These are phyloP conservation scores for Cyclotella atomus DNA, from an alignment of 108 stramenopile genomes.

Conservation along the genomic window DNA sequence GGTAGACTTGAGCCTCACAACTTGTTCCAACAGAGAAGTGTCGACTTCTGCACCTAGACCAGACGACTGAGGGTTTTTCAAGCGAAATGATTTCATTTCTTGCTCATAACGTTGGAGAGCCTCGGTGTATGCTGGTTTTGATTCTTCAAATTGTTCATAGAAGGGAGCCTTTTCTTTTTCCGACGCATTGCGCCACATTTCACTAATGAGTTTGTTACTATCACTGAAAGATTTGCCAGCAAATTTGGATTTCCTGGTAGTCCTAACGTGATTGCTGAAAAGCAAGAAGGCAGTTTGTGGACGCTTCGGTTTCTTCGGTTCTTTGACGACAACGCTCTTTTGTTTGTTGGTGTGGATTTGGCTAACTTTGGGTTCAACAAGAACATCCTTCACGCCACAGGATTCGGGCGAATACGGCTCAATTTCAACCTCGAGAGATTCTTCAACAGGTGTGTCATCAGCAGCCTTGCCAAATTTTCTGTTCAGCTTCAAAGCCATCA, in stretches of 20 bases:
- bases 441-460: slow-evolving; percentile 50
- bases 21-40: slow-evolving; percentile 76
- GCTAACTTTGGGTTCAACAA: slow-evolving; percentile 21
- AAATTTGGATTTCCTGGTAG: slow-evolving; percentile 30
- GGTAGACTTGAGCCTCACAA: slow-evolving; percentile 65
- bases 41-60: slow-evolving; percentile 24
- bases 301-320: slow-evolving; percentile 57
- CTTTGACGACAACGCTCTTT: slow-evolving; percentile 7
- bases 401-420: slow-evolving; percentile 40
- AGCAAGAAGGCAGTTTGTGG: slow-evolving; percentile 50
- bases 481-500: slow-evolving; percentile 85
- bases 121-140: slow-evolving; percentile 24
- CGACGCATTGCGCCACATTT: slow-evolving; percentile 51
- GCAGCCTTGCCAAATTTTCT: slow-evolving; percentile 54
- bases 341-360: slow-evolving; percentile 7
- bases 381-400: slow-evolving; percentile 24
- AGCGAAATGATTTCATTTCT: slow-evolving; percentile 41
- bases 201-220: slow-evolving; percentile 34
- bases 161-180: slow-evolving; percentile 45
- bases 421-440: slow-evolving; percentile 67
- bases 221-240: slow-evolving; percentile 27
- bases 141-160: slow-evolving; percentile 33
- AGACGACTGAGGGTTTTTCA: slow-evolving; percentile 28
- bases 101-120: slow-evolving; percentile 46
- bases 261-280: slow-evolving; percentile 43